Conservation (phyloP, 352 stramenopile genomes). For the Halophytophthora polymorphica region DNA sequence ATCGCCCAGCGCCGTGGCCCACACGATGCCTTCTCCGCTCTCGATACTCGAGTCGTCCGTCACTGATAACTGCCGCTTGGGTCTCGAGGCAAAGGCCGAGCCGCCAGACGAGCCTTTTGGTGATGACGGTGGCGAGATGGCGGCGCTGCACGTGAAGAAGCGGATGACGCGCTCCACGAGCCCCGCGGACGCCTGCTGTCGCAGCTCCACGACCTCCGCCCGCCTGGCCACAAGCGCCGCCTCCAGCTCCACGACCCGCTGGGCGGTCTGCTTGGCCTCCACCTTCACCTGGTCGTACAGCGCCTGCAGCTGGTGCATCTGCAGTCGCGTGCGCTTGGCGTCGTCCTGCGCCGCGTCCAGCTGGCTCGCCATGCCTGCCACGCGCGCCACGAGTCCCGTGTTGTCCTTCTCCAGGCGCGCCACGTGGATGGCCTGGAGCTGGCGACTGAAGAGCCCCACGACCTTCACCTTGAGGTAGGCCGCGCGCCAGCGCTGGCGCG, state of each 20-base stretch:
- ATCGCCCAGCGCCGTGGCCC: conserved; percentile 29
- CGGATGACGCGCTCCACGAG: conserved; percentile 73
- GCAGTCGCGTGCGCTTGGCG: conserved; percentile 34
- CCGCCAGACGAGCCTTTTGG: conserved; percentile 28
- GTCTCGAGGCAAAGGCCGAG: conserved; percentile 27
- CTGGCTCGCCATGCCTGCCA: conserved; percentile 39
- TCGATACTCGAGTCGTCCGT: conserved; percentile 26
- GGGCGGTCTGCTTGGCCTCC: conserved; percentile 54
- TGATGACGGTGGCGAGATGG: conserved; percentile 41
- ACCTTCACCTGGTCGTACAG: conserved; percentile 48
- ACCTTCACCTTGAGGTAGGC: conserved; percentile 63
- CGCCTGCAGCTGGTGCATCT: conserved; percentile 58
- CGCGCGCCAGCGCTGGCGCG: conserved; percentile 60
- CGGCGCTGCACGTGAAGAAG: conserved; percentile 84
- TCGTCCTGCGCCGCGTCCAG: conserved; percentile 43
- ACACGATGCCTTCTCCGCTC: conserved; percentile 28
- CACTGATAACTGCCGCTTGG: conserved; percentile 25
- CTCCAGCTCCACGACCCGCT: conserved; percentile 61
- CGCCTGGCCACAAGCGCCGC: conserved; percentile 44
- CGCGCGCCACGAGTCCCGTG: conserved; percentile 30
- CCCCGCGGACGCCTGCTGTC: conserved; percentile 27
- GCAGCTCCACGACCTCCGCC: conserved; percentile 50
- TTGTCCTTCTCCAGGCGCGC: conserved; percentile 72
- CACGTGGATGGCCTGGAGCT: conserved; percentile 71
- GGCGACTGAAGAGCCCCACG: conserved; percentile 51